phyloP scores from a whole-genome alignment of 2,329 filamentous ascomycete genomes.

The Knufia petricola region DNA sequence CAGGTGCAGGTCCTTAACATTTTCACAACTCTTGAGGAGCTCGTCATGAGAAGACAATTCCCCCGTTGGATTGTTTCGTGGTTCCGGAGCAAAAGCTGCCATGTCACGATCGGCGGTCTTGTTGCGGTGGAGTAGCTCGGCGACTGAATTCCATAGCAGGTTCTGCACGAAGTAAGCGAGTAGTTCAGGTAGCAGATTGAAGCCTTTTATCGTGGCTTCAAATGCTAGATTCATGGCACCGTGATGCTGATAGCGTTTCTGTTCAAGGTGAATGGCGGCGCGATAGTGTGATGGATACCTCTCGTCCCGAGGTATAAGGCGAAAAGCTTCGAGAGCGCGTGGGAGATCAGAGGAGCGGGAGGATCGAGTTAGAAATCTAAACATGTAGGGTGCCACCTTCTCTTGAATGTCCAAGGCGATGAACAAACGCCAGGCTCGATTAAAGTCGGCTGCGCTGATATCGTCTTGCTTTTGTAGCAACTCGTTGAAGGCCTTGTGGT shows the following conservation, averaged over 20 bases:
- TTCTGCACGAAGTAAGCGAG: constrained; percentile 27
- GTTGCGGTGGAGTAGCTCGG: constrained; percentile 7
- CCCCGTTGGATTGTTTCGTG: background rate
- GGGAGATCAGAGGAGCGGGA: constrained; percentile 30
- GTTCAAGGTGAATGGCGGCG: constrained; percentile 24
- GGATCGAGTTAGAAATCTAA: constrained; percentile 34
- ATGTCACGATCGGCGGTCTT: background rate
- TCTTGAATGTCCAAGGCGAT: constrained; percentile 9
- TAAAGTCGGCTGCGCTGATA: constrained; percentile 20
- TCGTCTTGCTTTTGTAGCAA: constrained; percentile 1
- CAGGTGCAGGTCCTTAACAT: constrained; percentile 16
- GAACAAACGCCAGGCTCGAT: constrained; percentile 34
- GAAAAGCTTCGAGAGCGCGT: constrained; percentile 39
- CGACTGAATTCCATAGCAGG: constrained; percentile 27
- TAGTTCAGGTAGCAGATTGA: constrained; percentile 25
- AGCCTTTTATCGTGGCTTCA: constrained; percentile 28
- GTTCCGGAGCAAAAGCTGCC: background rate
- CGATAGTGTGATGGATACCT: constrained; percentile 37
- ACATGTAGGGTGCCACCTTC: constrained; percentile 17
- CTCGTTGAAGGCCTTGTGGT: background rate
- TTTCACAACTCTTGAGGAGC: background rate
- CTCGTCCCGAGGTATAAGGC: constrained; percentile 28
- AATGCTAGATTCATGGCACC: constrained; percentile 33
- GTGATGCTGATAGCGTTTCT: constrained; percentile 13
- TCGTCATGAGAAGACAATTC: background rate